Evolutionary conservation across 192 early-diverging fungal genomes (phyloP).

Genomic region (Kappamyces sp.): DNA sequence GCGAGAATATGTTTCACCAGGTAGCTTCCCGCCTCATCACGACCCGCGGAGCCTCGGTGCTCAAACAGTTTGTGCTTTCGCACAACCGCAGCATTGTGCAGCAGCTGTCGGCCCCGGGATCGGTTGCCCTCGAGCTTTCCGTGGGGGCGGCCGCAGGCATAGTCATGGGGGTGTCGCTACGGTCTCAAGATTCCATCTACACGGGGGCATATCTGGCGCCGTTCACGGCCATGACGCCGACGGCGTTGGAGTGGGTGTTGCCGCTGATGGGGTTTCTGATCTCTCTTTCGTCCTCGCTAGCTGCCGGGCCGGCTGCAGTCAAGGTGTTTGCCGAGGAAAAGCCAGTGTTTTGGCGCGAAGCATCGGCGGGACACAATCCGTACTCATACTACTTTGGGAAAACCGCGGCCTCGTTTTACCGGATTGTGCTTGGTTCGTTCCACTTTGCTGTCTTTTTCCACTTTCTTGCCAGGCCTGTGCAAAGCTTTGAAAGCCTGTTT

Average conservation of each 20-base stretch:
- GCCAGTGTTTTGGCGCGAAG: slow-evolving; percentile 29
- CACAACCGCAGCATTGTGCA: slow-evolving; percentile 17
- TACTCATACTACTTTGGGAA: slow-evolving; percentile 27
- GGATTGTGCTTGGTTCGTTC: slow-evolving; percentile 17
- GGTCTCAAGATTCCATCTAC: slow-evolving; percentile 12
- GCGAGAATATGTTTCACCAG: slow-evolving; percentile 6
- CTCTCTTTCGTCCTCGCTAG: slow-evolving; percentile 20
- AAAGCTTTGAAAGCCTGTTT: slow-evolving; percentile 16
- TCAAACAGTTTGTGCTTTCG: slow-evolving; percentile 14
- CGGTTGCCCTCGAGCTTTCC: slow-evolving; percentile 12
- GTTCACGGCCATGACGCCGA: slow-evolving; percentile 15
- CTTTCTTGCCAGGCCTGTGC: slow-evolving; percentile 20
- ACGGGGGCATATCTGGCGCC: slow-evolving; percentile 15
- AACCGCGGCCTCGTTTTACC: slow-evolving; percentile 14
- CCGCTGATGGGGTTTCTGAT: slow-evolving; percentile 21
- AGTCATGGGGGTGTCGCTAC: slow-evolving; percentile 14
- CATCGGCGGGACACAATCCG: slow-evolving; percentile 24
- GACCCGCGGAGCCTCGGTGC: slow-evolving; percentile 14
- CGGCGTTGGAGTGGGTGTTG: slow-evolving; percentile 16
- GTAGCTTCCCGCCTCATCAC: slow-evolving; percentile 1
- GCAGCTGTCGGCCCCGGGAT: slow-evolving; percentile 1
- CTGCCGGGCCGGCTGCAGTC: slow-evolving; percentile 26
- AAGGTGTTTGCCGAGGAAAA: slow-evolving; percentile 28
- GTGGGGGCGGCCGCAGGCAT: slow-evolving; percentile 14
- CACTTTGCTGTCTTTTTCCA: slow-evolving; percentile 25